phyloP scores from a whole-genome alignment of 768 basidiomycete genomes.

The Lyophyllum decastes region DNA sequence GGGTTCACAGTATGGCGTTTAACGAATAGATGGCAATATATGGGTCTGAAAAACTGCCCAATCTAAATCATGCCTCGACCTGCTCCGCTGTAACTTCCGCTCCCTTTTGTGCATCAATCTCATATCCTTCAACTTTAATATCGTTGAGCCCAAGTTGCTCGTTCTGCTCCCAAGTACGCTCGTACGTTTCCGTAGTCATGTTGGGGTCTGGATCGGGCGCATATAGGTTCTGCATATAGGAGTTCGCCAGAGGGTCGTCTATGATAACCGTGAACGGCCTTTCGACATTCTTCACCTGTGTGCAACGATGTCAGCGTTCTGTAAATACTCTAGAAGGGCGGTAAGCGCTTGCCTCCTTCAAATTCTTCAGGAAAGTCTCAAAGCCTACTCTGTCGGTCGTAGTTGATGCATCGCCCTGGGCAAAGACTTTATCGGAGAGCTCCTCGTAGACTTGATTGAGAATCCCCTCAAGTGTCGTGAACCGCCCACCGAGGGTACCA shows the following conservation, averaged over 20 bases:
- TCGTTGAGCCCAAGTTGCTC: slow-evolving; percentile 94
- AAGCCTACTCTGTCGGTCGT: slow-evolving; percentile 60
- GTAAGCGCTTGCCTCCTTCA: slow-evolving; percentile 64
- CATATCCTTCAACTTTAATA: slow-evolving; percentile 81
- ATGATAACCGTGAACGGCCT: slow-evolving; percentile 89
- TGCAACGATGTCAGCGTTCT: slow-evolving; percentile 3
- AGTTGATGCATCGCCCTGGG: slow-evolving; percentile 64
- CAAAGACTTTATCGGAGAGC: slow-evolving; percentile 84
- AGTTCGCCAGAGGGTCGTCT: slow-evolving; percentile 95
- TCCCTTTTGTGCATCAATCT: slow-evolving; percentile 29
- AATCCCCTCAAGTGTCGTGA: slow-evolving; percentile 96
- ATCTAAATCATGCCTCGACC: neutral
- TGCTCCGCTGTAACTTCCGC: neutral
- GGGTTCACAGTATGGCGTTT: neutral
- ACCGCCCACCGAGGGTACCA: slow-evolving; percentile 94
- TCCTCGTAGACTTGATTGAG: slow-evolving; percentile 95
- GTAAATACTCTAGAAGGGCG: neutral
- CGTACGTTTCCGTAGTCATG: slow-evolving; percentile 82
- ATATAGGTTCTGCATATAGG: slow-evolving; percentile 95
- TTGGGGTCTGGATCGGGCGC: slow-evolving; percentile 97
- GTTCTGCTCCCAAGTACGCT: slow-evolving; percentile 87
- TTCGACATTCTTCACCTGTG: slow-evolving; percentile 75
- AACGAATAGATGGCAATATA: neutral
- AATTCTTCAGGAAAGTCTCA: slow-evolving; percentile 68
- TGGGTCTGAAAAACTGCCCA: neutral